Conservation (phyloP, 139 green algal species). For the Chlamydomonas sphaeroides region DNA sequence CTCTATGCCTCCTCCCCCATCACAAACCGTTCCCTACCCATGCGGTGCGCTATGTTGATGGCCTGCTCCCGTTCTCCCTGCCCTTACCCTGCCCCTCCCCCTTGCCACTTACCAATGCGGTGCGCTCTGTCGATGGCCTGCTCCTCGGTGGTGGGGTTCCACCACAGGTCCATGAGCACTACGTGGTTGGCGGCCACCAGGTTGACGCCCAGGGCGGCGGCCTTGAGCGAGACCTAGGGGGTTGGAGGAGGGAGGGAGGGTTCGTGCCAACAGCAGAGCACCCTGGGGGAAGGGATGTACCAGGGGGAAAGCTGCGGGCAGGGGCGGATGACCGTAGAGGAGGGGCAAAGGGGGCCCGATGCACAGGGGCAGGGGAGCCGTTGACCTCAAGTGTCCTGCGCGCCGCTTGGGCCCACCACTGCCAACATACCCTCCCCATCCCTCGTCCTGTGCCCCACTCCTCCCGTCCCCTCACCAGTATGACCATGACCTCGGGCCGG, state of each 20-base stretch:
- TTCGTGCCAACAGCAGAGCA: too few relatives aligned
- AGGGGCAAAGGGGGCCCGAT: neutral
- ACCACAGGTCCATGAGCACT: constrained; percentile 89
- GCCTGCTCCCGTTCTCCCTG: too few relatives aligned
- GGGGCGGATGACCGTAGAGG: neutral
- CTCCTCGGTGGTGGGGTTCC: constrained; percentile 80
- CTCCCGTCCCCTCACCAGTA: constrained; percentile 50
- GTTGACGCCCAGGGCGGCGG: constrained; percentile 89
- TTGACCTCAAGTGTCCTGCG: too few relatives aligned
- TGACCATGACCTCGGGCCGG: constrained; percentile 58
- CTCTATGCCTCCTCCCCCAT: too few relatives aligned
- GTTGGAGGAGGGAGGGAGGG: constrained; percentile 34
- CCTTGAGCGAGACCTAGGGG: constrained; percentile 42
- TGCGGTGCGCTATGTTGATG: too few relatives aligned
- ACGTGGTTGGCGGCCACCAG: constrained; percentile 90
- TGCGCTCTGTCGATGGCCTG: constrained; percentile 94
- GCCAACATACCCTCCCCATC: too few relatives aligned
- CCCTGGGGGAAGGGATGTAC: too few relatives aligned
- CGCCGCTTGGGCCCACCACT: too few relatives aligned
- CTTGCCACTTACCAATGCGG: constrained; percentile 79
- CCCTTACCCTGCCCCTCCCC: neutral
- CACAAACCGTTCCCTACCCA: too few relatives aligned
- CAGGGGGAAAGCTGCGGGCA: too few relatives aligned
- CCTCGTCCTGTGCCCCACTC: neutral
- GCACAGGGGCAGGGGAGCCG: neutral